These are phyloP conservation scores for Claviceps paspali DNA, from an alignment of 2,329 filamentous ascomycete genomes.

Conservation along the genomic window DNA sequence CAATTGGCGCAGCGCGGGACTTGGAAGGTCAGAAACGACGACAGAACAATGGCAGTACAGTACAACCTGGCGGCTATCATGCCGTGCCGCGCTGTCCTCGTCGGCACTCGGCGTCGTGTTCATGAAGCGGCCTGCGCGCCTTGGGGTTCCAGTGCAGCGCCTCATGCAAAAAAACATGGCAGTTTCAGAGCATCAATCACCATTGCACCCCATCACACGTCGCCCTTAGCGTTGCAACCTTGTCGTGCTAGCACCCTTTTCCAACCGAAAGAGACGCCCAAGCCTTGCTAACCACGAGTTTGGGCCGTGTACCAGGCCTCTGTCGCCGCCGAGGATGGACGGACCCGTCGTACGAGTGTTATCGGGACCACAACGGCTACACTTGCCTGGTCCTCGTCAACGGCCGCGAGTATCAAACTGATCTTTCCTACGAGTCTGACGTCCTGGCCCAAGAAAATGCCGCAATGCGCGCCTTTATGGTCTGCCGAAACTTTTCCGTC, in stretches of 20 bases:
- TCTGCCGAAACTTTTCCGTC: slow-evolving; percentile 92
- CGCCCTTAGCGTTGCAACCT: not conserved
- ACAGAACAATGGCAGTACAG: not conserved
- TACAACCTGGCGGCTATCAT: not conserved
- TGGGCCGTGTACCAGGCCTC: slow-evolving; percentile 47
- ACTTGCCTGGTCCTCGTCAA: slow-evolving; percentile 89
- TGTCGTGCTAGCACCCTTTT: not conserved
- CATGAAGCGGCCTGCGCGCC: not conserved
- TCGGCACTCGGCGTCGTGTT: not conserved
- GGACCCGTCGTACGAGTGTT: slow-evolving; percentile 77
- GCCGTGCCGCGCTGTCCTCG: slow-evolving; percentile 1
- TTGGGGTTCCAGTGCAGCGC: not conserved
- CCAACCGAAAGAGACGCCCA: not conserved
- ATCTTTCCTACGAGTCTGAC: slow-evolving; percentile 69
- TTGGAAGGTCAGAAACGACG: not conserved
- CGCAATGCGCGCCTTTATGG: slow-evolving; percentile 91
- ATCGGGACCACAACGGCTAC: slow-evolving; percentile 58
- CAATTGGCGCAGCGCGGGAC: not conserved
- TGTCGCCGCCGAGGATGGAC: slow-evolving; percentile 91
- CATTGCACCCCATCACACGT: not conserved
- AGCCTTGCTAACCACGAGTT: not conserved
- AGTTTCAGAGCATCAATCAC: not conserved
- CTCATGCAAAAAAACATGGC: not conserved
- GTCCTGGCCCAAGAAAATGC: slow-evolving; percentile 80
- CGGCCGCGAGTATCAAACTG: slow-evolving; percentile 90